These are phyloP conservation scores for Epichloe amarillans DNA, from an alignment of 2,329 filamentous ascomycete species.

Conservation along the genomic window DNA sequence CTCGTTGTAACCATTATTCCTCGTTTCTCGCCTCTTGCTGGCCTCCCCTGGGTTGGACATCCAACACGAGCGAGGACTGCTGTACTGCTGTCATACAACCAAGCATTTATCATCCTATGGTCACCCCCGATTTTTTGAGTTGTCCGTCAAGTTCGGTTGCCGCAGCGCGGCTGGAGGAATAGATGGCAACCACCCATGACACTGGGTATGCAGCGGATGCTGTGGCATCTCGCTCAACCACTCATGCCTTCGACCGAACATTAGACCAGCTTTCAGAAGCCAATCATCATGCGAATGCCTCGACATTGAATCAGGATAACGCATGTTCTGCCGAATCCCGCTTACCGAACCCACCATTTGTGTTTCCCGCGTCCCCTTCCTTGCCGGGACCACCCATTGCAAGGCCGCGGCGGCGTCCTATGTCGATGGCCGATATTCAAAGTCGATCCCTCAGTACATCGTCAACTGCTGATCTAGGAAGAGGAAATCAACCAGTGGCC, in stretches of 20 bases:
- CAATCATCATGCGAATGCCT: neutral
- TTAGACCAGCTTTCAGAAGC: neutral
- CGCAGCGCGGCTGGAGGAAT: conserved; percentile 34
- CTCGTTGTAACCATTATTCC: neutral
- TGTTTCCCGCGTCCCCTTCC: conserved; percentile 42
- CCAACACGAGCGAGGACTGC: neutral
- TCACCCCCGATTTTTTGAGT: conserved; percentile 20
- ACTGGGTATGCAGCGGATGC: conserved; percentile 22
- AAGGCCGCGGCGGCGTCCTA: conserved; percentile 37
- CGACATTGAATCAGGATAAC: neutral
- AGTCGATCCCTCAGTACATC: conserved; percentile 18
- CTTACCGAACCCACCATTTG: conserved; percentile 50
- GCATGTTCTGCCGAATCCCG: conserved; percentile 16
- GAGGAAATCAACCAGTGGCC: conserved; percentile 21
- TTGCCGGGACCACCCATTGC: conserved; percentile 25
- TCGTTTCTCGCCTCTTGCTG: neutral
- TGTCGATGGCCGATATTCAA: conserved; percentile 37
- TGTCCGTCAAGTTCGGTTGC: conserved; percentile 30
- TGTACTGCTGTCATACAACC: neutral
- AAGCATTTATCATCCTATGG: conserved; percentile 23
- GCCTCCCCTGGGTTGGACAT: neutral
- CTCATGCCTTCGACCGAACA: conserved; percentile 10
- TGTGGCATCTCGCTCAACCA: neutral
- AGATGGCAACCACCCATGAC: conserved; percentile 29
- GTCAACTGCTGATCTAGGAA: conserved; percentile 15